phyloP scores from a whole-genome alignment of 2,329 filamentous ascomycete species.

The Neonectria ditissima region DNA sequence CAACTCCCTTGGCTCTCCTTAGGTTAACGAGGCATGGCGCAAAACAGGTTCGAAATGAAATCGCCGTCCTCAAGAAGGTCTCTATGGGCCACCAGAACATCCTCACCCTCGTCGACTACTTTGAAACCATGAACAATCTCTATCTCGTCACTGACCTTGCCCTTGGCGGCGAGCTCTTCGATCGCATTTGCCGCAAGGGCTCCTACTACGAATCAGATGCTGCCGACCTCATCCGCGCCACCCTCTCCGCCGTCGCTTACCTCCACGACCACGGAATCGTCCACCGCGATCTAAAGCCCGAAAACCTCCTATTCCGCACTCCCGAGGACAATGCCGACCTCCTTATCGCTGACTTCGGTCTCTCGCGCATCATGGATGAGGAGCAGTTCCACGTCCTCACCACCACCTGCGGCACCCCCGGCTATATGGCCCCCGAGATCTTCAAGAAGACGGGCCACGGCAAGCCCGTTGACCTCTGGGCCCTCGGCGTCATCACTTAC shows the following conservation, averaged over 20 bases:
- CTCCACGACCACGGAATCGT: slow-evolving; percentile 99
- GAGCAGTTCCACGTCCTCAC: slow-evolving; percentile 98
- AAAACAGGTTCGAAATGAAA: slow-evolving; percentile 90
- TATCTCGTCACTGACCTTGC: slow-evolving; percentile 98
- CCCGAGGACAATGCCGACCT: slow-evolving; percentile 98
- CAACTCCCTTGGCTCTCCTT: not conserved
- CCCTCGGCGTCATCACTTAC: slow-evolving; percentile 98
- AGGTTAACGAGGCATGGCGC: slow-evolving; percentile 31
- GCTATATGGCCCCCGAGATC: slow-evolving; percentile 99
- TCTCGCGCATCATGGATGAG: slow-evolving; percentile 98
- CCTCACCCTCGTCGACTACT: slow-evolving; percentile 97
- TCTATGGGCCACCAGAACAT: slow-evolving; percentile 99
- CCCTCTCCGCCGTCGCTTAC: slow-evolving; percentile 96
- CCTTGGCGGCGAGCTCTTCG: slow-evolving; percentile 95
- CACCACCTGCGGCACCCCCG: slow-evolving; percentile 96
- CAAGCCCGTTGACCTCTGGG: slow-evolving; percentile 98
- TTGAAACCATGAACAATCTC: slow-evolving; percentile 99
- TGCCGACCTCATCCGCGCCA: slow-evolving; percentile 92
- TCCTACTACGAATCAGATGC: slow-evolving; percentile 99
- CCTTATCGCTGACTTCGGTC: slow-evolving; percentile 95
- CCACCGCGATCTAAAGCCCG: slow-evolving; percentile 96
- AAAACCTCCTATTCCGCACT: slow-evolving; percentile 95
- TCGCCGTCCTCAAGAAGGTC: slow-evolving; percentile 96
- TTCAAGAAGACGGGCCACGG: slow-evolving; percentile 99
- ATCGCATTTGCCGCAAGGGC: slow-evolving; percentile 98